phyloP scores from a whole-genome alignment of 83 land plant species.

The Thuja plicata region DNA sequence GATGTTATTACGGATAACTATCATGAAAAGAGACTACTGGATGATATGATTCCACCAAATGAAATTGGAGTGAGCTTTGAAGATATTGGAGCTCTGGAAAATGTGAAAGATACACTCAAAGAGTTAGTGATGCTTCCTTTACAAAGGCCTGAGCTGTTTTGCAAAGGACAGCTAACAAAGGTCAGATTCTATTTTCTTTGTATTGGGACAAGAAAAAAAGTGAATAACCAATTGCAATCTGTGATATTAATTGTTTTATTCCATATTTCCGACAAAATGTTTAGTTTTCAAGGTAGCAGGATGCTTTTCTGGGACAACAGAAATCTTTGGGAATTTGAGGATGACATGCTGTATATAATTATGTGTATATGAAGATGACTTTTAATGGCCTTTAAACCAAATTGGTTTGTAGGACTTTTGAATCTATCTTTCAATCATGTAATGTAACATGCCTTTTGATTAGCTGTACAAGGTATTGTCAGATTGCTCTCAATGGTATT shows the following conservation, averaged over 20 bases:
- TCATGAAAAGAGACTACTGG: slow-evolving; percentile 71
- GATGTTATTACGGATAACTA: slow-evolving; percentile 90
- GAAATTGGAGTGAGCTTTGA: slow-evolving; percentile 97
- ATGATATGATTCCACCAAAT: slow-evolving; percentile 81
- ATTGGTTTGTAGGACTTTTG: no score
- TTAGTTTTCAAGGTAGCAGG: no score
- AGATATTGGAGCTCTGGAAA: slow-evolving; percentile 95
- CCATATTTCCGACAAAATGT: background rate
- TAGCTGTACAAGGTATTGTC: no score
- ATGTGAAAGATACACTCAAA: slow-evolving; percentile 90
- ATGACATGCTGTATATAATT: no score
- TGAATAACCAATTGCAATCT: background rate
- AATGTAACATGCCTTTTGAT: no score
- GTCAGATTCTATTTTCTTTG: slow-evolving; percentile 23
- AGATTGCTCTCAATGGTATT: no score
- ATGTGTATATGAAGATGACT: no score
- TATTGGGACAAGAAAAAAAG: background rate
- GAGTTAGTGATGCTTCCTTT: slow-evolving; percentile 98
- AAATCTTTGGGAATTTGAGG: no score
- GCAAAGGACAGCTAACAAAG: slow-evolving; percentile 91
- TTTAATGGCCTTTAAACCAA: no score
- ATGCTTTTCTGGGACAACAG: no score
- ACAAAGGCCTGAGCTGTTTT: slow-evolving; percentile 90
- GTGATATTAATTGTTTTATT: background rate
- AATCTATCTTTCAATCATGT: no score